Conservation (phyloP, 306 rosid species). For the Luffa aegyptiaca region DNA sequence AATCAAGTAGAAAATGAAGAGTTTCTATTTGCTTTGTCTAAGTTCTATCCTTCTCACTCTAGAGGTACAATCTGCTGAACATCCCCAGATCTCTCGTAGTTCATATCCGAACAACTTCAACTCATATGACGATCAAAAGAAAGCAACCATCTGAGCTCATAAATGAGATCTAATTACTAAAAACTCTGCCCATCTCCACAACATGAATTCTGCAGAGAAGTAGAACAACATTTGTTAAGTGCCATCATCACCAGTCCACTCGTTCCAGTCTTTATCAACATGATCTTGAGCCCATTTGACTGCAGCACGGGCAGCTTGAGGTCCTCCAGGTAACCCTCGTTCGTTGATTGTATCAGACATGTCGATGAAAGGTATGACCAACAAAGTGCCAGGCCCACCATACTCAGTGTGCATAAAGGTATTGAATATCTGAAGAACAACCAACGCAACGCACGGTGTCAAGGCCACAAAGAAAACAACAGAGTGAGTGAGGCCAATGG, state of each 20-base stretch:
- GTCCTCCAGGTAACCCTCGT: conserved; percentile 74
- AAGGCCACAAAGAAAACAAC: too few species aligned
- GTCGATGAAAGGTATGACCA: conserved; percentile 69
- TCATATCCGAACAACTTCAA: background rate
- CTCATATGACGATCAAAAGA: background rate
- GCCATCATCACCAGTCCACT: conserved; percentile 53
- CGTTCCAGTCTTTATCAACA: conserved; percentile 93
- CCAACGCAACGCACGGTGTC: too few species aligned
- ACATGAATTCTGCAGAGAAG: background rate
- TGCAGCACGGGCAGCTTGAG: conserved; percentile 77
- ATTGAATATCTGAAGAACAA: conserved; percentile 46
- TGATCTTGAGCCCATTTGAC: conserved; percentile 71
- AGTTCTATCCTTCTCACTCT: background rate
- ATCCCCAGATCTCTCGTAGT: background rate
- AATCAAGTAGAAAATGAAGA: background rate
- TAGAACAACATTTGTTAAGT: background rate
- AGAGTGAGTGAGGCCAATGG: too few species aligned
- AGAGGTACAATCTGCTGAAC: background rate
- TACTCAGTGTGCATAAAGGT: conserved; percentile 73
- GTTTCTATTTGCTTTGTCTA: background rate
- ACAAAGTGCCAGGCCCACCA: conserved; percentile 90
- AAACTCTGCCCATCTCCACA: background rate
- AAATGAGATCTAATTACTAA: too few species aligned
- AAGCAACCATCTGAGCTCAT: too few species aligned
- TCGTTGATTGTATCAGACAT: conserved; percentile 64